phyloP scores from a whole-genome alignment of 169 alveolate species.

The Plasmodium malariae region DNA sequence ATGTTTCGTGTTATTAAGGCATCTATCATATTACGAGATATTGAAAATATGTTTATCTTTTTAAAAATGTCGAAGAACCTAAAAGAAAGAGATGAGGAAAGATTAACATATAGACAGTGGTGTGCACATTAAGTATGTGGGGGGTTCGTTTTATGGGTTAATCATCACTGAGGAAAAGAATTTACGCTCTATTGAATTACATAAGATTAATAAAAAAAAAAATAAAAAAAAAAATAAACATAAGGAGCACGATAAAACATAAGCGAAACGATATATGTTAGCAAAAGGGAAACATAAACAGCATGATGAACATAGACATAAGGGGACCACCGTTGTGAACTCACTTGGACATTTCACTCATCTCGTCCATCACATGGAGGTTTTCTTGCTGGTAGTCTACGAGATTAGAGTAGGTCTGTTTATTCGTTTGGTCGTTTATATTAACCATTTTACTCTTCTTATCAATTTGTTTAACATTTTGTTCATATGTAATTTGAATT shows the following conservation, averaged over 20 bases:
- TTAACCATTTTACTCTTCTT: background rate
- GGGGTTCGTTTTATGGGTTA: too few relatives aligned
- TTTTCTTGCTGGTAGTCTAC: conserved; percentile 14
- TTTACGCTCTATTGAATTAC: too few relatives aligned
- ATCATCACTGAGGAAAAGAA: too few relatives aligned
- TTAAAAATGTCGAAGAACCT: conserved; percentile 31
- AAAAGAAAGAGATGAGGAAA: background rate
- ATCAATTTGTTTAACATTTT: conserved; percentile 35
- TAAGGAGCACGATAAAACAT: too few relatives aligned
- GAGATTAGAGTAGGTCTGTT: conserved; percentile 1
- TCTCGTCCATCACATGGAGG: conserved; percentile 5
- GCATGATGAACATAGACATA: too few relatives aligned
- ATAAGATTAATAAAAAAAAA: too few relatives aligned
- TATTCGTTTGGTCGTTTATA: conserved; percentile 12
- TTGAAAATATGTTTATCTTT: conserved; percentile 35
- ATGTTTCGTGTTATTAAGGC: conserved; percentile 11
- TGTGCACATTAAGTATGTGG: too few relatives aligned
- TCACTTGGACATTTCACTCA: background rate
- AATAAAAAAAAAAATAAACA: too few relatives aligned
- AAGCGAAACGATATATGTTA: too few relatives aligned
- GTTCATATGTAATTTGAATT: conserved; percentile 56
- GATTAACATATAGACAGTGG: background rate
- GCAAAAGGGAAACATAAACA: too few relatives aligned
- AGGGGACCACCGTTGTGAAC: too few relatives aligned
- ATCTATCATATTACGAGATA: conserved; percentile 5